Conservation (phyloP, 2,329 filamentous ascomycete species). For the Aspergillus costaricaensis region DNA sequence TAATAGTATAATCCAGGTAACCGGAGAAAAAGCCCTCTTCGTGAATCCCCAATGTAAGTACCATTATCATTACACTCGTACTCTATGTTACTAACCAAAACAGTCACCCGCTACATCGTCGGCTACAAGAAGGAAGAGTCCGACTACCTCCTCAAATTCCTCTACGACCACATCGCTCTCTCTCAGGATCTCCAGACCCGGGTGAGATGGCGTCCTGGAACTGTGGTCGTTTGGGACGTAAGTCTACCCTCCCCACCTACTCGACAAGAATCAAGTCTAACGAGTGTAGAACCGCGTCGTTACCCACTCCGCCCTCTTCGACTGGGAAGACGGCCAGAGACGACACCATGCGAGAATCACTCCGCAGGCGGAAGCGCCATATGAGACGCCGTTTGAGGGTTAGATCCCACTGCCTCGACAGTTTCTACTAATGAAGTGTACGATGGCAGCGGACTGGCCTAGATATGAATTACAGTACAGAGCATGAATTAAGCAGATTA, state of each 20-base stretch:
- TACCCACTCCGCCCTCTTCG: slow-evolving; percentile 74
- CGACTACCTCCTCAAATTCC: slow-evolving; percentile 73
- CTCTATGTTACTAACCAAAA: neutral
- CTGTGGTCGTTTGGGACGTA: slow-evolving; percentile 80
- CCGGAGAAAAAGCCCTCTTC: slow-evolving; percentile 80
- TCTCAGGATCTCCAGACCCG: slow-evolving; percentile 73
- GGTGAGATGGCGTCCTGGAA: slow-evolving; percentile 76
- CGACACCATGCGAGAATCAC: slow-evolving; percentile 80
- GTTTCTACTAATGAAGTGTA: neutral
- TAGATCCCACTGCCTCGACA: slow-evolving; percentile 9
- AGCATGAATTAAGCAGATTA: neutral
- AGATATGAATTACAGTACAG: neutral
- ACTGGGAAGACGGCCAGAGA: slow-evolving; percentile 78
- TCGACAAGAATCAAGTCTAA: slow-evolving; percentile 9
- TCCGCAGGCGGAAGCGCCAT: slow-evolving; percentile 76
- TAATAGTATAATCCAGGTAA: slow-evolving; percentile 42
- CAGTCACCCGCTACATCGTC: slow-evolving; percentile 77
- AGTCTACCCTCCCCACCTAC: slow-evolving; percentile 23
- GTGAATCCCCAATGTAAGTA: slow-evolving; percentile 75
- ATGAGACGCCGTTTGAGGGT: slow-evolving; percentile 64
- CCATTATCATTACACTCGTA: too few species aligned
- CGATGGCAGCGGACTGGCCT: neutral
- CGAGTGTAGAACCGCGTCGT: slow-evolving; percentile 66
- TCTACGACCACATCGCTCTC: slow-evolving; percentile 72
- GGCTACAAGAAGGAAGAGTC: slow-evolving; percentile 86